Evolutionary conservation across 2,329 filamentous ascomycete species (phyloP), one percentile per base, ranked within the genome.

Genomic region (Xylariaceae sp.): DNA sequence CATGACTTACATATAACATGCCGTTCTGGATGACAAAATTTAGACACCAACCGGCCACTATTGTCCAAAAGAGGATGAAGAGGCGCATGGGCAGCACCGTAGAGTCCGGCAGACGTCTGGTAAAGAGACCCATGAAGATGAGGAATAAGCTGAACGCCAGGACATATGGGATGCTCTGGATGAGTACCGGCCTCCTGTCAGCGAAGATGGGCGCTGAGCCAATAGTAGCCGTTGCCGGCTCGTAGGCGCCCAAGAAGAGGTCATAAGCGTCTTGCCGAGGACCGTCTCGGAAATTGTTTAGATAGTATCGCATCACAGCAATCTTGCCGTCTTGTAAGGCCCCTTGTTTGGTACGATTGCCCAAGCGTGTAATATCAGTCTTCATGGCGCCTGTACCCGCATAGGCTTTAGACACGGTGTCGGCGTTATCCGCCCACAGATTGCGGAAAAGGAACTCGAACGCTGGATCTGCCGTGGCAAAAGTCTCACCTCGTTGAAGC

Each of bases 361-460:
- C 95, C 1, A 91, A 91, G n/a, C 94, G 88, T 2, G 94, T 99
- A 68, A 97, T 91, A 73, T 99, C 95, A 0, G 94, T 99, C 82
- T 99, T 99, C 78, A 99, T 85, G 55, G 94, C 94, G 2, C 94
- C 95, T 0, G 95, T 99, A 57, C 94, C 94, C 1, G 94, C 94
- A 75, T 99, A 99, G 0, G 91, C 88, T 66, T 85, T 88, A 15
- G 92, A 96, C 39, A 99, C 92, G 23, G 95, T 88, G 73, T 99
- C 94, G 58, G 95, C 94, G 70, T 99, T 99, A 76, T 99, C 94
- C 35, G 94, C 94, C 94, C 94, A 99, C 13, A 97, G 81, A 74
- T 97, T 97, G 66, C 94, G 90, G 84, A 97, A 99, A 60, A 97
- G 78, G 68, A 88, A 81, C 74, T 97, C 92, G 72, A 99, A 99